phyloP scores from a whole-genome alignment of 2,329 filamentous ascomycete genomes.

The Biscogniauxia marginata region DNA sequence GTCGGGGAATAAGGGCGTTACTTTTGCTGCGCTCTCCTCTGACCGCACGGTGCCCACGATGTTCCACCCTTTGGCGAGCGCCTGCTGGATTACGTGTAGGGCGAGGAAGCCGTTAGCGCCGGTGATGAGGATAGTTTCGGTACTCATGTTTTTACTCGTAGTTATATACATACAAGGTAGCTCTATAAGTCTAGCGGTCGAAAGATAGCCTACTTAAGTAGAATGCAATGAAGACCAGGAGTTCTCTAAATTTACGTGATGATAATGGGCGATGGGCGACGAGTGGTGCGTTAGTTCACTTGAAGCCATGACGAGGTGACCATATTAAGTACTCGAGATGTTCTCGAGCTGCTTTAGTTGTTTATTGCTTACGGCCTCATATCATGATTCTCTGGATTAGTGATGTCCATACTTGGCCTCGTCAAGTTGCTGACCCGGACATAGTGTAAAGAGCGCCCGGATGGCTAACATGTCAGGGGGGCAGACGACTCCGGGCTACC shows the following conservation, averaged over 20 bases:
- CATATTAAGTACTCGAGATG: background rate
- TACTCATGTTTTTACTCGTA: background rate
- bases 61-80: background rate
- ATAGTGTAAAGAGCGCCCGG: too few species aligned
- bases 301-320: background rate
- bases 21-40: background rate
- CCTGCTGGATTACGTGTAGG: background rate
- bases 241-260: background rate
- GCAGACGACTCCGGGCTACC: too few species aligned
- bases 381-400: background rate
- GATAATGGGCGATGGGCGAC: background rate
- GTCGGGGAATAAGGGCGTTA: background rate
- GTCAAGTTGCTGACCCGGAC: background rate
- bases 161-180: background rate
- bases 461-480: too few species aligned
- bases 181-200: background rate
- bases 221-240: background rate
- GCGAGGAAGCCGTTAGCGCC: conserved; percentile 1
- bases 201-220: background rate
- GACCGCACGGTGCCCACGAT: conserved; percentile 1
- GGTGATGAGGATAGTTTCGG: background rate
- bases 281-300: too few species aligned
- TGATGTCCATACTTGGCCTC: background rate
- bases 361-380: background rate
- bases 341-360: background rate